Evolutionary conservation across 2,329 filamentous ascomycete species (phyloP).

Genomic region (Amesomyces nigricolor): DNA sequence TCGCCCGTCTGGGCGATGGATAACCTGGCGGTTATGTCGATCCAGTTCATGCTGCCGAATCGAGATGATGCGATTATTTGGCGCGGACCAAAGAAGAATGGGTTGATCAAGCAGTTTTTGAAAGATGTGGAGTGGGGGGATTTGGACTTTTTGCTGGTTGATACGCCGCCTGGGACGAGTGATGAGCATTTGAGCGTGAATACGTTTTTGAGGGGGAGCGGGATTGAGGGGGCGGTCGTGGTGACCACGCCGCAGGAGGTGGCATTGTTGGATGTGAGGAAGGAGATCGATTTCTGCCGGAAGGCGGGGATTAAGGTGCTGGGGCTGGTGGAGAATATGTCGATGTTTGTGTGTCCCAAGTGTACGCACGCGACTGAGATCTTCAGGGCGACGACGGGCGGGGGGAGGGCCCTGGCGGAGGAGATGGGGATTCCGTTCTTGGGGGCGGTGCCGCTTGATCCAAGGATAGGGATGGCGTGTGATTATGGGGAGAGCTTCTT

Average conservation of each 20-base stretch:
- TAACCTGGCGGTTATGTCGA: slow-evolving; percentile 92
- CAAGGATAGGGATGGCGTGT: slow-evolving; percentile 90
- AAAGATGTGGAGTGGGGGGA: slow-evolving; percentile 98
- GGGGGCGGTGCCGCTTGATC: slow-evolving; percentile 85
- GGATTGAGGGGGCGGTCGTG: slow-evolving; percentile 87
- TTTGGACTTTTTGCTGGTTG: slow-evolving; percentile 85
- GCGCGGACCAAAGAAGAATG: slow-evolving; percentile 98
- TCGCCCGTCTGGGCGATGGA: slow-evolving; percentile 93
- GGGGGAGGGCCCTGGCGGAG: slow-evolving; percentile 70
- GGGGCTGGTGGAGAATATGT: slow-evolving; percentile 97
- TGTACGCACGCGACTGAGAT: slow-evolving; percentile 80
- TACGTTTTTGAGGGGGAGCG: slow-evolving; percentile 80
- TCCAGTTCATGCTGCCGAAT: slow-evolving; percentile 96
- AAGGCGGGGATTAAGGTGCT: slow-evolving; percentile 88
- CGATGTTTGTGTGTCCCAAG: slow-evolving; percentile 89
- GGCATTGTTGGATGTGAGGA: slow-evolving; percentile 82
- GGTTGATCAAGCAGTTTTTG: slow-evolving; percentile 93
- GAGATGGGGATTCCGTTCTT: slow-evolving; percentile 87
- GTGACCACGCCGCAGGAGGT: slow-evolving; percentile 96
- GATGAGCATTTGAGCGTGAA: slow-evolving; percentile 96
- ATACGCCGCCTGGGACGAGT: slow-evolving; percentile 90
- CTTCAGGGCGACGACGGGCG: slow-evolving; percentile 86
- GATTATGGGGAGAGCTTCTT: slow-evolving; percentile 98
- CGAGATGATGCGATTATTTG: slow-evolving; percentile 95
- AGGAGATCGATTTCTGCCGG: slow-evolving; percentile 95